Conservation (phyloP, 1,284 basidiomycete genomes). For the Boletus mariae region DNA sequence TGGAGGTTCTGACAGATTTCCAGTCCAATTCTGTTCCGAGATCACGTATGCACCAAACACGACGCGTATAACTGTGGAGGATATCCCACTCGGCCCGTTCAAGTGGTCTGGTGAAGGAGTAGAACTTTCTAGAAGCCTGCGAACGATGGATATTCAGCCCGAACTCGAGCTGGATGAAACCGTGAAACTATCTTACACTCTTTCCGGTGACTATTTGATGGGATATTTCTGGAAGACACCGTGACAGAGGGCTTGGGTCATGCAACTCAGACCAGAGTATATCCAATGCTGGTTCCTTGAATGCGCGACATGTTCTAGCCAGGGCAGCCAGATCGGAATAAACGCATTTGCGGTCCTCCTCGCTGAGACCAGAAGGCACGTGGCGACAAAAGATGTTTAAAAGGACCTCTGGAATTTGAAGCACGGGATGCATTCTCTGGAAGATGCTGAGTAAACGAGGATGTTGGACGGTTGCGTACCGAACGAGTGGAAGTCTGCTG, state of each 20-base stretch:
- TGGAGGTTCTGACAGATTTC: background rate
- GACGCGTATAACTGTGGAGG: background rate
- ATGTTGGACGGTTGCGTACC: no score
- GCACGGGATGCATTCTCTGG: background rate
- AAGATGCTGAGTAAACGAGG: no score
- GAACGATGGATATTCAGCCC: background rate
- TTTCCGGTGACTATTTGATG: background rate
- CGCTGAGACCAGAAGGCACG: background rate
- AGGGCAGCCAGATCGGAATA: background rate
- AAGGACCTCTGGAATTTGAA: background rate
- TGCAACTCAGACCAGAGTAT: background rate
- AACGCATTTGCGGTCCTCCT: background rate
- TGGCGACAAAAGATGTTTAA: background rate
- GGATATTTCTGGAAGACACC: background rate
- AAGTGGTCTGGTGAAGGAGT: background rate
- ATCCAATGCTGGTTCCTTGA: background rate
- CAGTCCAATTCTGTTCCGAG: background rate
- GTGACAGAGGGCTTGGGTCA: background rate
- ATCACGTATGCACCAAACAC: background rate
- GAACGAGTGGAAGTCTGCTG: no score
- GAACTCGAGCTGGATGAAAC: background rate
- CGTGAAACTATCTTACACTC: background rate
- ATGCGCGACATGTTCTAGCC: background rate
- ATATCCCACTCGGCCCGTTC: background rate
- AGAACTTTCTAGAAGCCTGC: background rate